Evolutionary conservation across 2,329 filamentous ascomycete species (phyloP).

Genomic region (Ophiostoma triangulosporum): DNA sequence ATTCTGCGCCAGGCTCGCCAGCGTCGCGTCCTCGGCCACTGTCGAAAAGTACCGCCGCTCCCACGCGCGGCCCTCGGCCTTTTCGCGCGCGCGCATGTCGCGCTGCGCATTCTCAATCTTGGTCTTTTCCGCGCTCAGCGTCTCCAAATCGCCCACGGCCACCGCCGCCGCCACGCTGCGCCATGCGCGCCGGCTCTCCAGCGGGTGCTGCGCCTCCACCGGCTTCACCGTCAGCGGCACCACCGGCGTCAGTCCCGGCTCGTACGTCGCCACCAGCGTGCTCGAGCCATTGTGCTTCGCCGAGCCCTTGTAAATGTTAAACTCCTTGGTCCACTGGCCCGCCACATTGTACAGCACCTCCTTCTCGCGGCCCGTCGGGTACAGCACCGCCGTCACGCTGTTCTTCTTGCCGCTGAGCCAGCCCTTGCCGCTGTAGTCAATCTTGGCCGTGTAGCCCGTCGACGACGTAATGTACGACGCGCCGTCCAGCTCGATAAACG

Average conservation of each 20-base stretch:
- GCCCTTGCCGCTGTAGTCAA: slow-evolving; percentile 86
- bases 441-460: slow-evolving; percentile 73
- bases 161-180: slow-evolving; percentile 72
- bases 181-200: slow-evolving; percentile 85
- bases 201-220: slow-evolving; percentile 66
- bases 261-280: slow-evolving; percentile 44
- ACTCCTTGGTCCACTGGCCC: slow-evolving; percentile 80
- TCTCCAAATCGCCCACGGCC: slow-evolving; percentile 69
- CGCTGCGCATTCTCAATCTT: slow-evolving; percentile 86
- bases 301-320: slow-evolving; percentile 59
- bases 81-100: slow-evolving; percentile 57
- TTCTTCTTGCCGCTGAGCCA: slow-evolving; percentile 97
- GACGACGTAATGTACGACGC: slow-evolving; percentile 76
- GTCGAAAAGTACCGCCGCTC: slow-evolving; percentile 67
- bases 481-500: slow-evolving; percentile 83
- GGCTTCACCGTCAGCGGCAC: slow-evolving; percentile 60
- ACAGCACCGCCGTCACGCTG: slow-evolving; percentile 63
- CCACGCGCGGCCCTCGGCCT: slow-evolving; percentile 64
- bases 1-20: slow-evolving; percentile 29
- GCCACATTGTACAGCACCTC: slow-evolving; percentile 67
- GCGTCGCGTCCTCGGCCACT: slow-evolving; percentile 33
- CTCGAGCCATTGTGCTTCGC: slow-evolving; percentile 29
- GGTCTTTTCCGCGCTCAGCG: slow-evolving; percentile 63
- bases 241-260: slow-evolving; percentile 41
- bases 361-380: slow-evolving; percentile 56